Evolutionary conservation across 106 monocot species (phyloP).

Genomic region (Cymbidium sinense): DNA sequence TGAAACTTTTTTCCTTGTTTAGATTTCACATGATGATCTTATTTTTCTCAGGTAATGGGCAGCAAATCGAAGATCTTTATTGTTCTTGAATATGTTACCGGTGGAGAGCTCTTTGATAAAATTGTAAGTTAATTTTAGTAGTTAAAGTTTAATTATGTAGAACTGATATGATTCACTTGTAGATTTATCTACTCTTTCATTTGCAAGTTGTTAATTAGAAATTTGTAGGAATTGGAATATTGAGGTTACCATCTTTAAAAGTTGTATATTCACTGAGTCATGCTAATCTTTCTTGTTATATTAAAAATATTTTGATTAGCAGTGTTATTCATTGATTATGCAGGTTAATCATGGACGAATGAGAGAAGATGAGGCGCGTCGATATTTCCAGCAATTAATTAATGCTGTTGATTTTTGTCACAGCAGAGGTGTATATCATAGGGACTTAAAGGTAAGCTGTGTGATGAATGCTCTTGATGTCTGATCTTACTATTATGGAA

Average conservation of each 20-base stretch:
- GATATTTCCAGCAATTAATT: constrained; percentile 80
- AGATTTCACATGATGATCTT: background rate
- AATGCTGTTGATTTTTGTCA: constrained; percentile 94
- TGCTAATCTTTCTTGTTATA: background rate
- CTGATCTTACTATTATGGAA: background rate
- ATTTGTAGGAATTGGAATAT: background rate
- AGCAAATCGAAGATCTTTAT: constrained; percentile 94
- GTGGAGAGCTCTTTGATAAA: constrained; percentile 92
- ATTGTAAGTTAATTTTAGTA: constrained; percentile 32
- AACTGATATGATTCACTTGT: no score
- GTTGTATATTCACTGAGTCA: background rate
- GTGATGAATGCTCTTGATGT: background rate
- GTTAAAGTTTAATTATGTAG: background rate
- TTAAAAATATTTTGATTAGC: background rate
- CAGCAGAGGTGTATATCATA: constrained; percentile 82
- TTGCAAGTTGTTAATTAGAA: constrained; percentile 15
- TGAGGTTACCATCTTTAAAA: no score
- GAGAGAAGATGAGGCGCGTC: constrained; percentile 70
- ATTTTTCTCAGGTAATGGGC: constrained; percentile 65
- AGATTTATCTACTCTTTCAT: no score
- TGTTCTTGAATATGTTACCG: constrained; percentile 78
- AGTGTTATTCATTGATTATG: background rate
- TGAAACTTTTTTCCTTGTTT: background rate
- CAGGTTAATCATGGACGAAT: constrained; percentile 74
- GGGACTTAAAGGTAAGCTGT: constrained; percentile 61